phyloP scores from a whole-genome alignment of 306 rosid genomes.

The Castanospermum australe region DNA sequence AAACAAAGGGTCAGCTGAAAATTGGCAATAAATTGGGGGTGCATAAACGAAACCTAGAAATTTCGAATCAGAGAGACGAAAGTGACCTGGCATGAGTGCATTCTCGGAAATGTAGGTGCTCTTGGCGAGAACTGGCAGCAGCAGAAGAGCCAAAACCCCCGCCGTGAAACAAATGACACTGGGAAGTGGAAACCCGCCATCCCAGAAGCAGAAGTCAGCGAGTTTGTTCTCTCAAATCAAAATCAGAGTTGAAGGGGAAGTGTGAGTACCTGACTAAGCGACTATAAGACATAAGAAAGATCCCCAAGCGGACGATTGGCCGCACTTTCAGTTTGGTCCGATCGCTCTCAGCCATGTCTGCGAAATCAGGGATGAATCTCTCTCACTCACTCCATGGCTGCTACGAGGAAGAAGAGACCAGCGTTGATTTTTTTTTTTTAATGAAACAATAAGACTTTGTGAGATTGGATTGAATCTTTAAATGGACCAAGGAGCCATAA shows the following conservation, averaged over 20 bases:
- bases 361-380: not conserved
- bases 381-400: not conserved
- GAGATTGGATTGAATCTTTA: too few species aligned
- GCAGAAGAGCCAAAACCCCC: constrained; percentile 74
- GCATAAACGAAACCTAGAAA: not conserved
- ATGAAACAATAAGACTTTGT: too few species aligned
- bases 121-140: constrained; percentile 86
- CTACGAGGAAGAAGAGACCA: not conserved
- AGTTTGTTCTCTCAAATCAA: not conserved
- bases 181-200: constrained; percentile 14
- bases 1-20: too few species aligned
- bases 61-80: not conserved
- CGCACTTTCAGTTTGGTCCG: constrained; percentile 42
- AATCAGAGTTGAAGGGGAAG: not conserved
- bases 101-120: constrained; percentile 92
- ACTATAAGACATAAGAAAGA: constrained; percentile 74
- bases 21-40: too few species aligned
- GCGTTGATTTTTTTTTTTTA: not conserved
- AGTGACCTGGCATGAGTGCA: constrained; percentile 91
- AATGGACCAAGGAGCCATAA: too few species aligned
- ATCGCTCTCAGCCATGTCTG: constrained; percentile 39
- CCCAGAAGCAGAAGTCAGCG: not conserved
- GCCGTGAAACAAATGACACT: constrained; percentile 68
- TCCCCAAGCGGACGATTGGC: constrained; percentile 72
- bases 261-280: constrained; percentile 57